Conservation (phyloP, 1,284 basidiomycete genomes). For the Ustilago xerochloae region DNA sequence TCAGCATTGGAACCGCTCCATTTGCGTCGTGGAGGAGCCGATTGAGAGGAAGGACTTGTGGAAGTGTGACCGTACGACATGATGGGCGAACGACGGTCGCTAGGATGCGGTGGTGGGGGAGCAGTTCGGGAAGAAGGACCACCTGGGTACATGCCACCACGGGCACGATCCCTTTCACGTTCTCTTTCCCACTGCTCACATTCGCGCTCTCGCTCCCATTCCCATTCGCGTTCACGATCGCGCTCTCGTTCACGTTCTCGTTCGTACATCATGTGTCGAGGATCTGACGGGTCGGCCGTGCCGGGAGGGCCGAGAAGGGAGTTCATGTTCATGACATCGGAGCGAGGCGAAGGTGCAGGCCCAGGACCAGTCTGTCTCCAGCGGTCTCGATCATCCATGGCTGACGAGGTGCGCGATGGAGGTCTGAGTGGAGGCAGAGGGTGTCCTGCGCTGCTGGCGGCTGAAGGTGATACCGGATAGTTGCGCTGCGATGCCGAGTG, state of each 20-base stretch:
- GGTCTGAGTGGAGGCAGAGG: conserved; percentile 38
- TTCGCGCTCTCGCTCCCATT: conserved; percentile 27
- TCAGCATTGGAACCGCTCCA: conserved; percentile 56
- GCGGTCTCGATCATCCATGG: conserved; percentile 34
- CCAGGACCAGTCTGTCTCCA: conserved; percentile 29
- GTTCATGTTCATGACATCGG: conserved; percentile 59
- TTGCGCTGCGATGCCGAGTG: conserved; percentile 17
- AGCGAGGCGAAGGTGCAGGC: conserved; percentile 23
- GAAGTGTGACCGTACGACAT: conserved; percentile 20
- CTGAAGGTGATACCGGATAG: conserved; percentile 31
- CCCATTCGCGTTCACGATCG: conserved; percentile 27
- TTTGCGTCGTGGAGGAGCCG: conserved; percentile 47
- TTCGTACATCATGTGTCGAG: conserved; percentile 34
- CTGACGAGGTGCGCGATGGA: conserved; percentile 30
- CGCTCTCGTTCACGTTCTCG: conserved; percentile 33
- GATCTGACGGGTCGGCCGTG: conserved; percentile 14
- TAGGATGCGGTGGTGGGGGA: conserved; percentile 19
- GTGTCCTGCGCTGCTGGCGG: conserved; percentile 4
- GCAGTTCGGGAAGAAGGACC: conserved; percentile 29
- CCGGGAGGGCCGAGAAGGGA: conserved; percentile 52
- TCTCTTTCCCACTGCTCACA: conserved; percentile 33
- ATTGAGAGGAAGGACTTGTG: conserved; percentile 40
- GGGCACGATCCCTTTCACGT: conserved; percentile 28
- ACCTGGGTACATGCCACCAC: conserved; percentile 16
- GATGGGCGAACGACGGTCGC: conserved; percentile 33